phyloP scores from a whole-genome alignment of 441 rosid species.

The Arabidopsis hybrid region DNA sequence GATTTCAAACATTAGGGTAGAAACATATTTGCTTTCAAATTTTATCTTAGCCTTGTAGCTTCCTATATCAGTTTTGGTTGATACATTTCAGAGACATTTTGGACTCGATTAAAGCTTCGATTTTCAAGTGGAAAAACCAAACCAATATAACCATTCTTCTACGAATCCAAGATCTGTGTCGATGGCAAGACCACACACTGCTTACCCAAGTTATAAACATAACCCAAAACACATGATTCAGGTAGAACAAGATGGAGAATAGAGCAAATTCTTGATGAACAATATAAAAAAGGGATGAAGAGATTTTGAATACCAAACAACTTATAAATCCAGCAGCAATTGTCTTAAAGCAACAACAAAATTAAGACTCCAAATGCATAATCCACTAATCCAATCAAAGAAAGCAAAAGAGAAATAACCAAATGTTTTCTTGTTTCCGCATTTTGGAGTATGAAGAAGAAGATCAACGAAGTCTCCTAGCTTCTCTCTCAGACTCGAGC shows the following conservation, averaged over 20 bases:
- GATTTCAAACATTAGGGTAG: neutral
- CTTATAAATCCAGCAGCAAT: conserved; percentile 18
- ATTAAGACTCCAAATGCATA: conserved; percentile 11
- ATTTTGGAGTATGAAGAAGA: neutral
- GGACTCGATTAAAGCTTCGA: neutral
- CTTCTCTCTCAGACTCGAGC: conserved; percentile 84
- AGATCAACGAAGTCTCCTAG: conserved; percentile 75
- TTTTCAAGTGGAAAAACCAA: too few relatives aligned
- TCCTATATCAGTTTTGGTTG: neutral
- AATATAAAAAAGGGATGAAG: neutral
- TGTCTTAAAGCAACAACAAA: conserved; percentile 36
- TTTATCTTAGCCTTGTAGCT: neutral
- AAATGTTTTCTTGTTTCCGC: conserved; percentile 15
- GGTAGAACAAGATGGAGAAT: neutral
- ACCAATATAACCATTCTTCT: too few relatives aligned
- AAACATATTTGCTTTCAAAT: too few relatives aligned
- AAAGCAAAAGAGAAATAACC: conserved; percentile 1
- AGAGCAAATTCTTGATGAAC: neutral
- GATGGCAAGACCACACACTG: too few relatives aligned
- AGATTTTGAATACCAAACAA: neutral
- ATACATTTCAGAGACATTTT: neutral
- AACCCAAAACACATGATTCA: neutral
- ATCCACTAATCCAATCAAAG: conserved; percentile 26
- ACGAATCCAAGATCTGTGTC: too few relatives aligned
- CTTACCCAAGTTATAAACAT: too few relatives aligned